Conservation (phyloP, 2,329 filamentous ascomycete species). For the Elsinoe arachidis region DNA sequence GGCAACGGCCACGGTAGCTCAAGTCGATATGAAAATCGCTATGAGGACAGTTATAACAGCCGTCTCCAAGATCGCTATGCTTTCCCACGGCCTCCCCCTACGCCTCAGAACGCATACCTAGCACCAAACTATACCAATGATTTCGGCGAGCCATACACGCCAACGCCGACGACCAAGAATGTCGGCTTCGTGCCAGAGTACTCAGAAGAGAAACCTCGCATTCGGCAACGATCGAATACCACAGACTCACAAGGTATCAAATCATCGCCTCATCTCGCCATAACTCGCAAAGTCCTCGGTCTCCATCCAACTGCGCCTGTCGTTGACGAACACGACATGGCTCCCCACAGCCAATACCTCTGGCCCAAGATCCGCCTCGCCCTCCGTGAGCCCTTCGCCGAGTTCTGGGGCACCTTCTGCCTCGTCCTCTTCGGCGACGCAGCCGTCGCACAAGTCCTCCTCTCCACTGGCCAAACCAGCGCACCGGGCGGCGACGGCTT, state of each 20-base stretch:
- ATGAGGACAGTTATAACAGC: not conserved
- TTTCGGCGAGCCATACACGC: conserved; percentile 1
- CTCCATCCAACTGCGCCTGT: conserved; percentile 35
- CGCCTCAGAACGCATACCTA: not conserved
- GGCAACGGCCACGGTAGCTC: not conserved
- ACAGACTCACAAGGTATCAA: not conserved
- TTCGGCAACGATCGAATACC: conserved; percentile 5
- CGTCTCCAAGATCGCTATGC: not conserved
- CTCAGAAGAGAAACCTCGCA: not conserved
- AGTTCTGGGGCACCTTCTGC: conserved; percentile 36
- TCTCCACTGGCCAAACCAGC: conserved; percentile 29
- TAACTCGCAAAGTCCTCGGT: conserved; percentile 22
- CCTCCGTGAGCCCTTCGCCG: conserved; percentile 36
- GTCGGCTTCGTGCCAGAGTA: not conserved
- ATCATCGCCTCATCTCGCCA: conserved; percentile 14
- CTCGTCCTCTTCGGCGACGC: conserved; percentile 39
- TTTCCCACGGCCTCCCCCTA: not conserved
- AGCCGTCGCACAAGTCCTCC: conserved; percentile 35
- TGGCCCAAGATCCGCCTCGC: conserved; percentile 32
- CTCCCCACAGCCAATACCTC: conserved; percentile 28
- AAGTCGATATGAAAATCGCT: not conserved
- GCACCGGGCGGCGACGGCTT: conserved; percentile 37
- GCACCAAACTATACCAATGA: not conserved
- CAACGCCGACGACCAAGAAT: not conserved
- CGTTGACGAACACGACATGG: conserved; percentile 33